Conservation (phyloP, 495 filamentous ascomycete genomes). For the Penicillium riverlandense region DNA sequence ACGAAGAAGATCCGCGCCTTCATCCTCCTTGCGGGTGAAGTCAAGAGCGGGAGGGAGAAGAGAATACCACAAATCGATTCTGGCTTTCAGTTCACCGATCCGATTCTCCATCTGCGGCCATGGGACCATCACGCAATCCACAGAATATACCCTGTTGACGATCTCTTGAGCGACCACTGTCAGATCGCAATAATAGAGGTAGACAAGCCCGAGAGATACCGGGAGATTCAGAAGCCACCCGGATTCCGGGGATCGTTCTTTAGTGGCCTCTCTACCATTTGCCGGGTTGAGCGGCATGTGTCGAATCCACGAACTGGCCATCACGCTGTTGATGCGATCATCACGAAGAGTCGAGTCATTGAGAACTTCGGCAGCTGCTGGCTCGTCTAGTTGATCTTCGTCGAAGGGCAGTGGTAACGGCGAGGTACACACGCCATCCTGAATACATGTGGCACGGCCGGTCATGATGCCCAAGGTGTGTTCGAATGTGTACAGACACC, state of each 20-base stretch:
- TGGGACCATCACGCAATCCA: conserved; percentile 42
- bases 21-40: conserved; percentile 34
- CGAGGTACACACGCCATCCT: conserved; percentile 50
- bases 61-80: conserved; percentile 47
- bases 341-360: conserved; percentile 26
- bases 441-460: conserved; percentile 55
- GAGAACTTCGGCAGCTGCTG: conserved; percentile 22
- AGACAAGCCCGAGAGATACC: conserved; percentile 35
- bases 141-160: conserved; percentile 51
- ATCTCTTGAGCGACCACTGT: conserved; percentile 48
- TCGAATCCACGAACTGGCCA: conserved; percentile 31
- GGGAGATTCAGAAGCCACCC: conserved; percentile 26
- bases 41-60: conserved; percentile 45
- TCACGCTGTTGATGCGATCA: conserved; percentile 26
- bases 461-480: conserved; percentile 55
- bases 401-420: conserved; percentile 54
- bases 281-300: conserved; percentile 31
- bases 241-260: conserved; percentile 13
- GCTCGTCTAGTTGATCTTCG: conserved; percentile 40
- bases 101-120: conserved; percentile 55
- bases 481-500: conserved; percentile 57
- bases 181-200: conserved; percentile 43
- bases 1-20: conserved; percentile 26
- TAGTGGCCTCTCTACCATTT: conserved; percentile 18
- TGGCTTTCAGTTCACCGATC: conserved; percentile 44